Percentiles rank a stretch among this genome's conserved stretches.
These are phyloP conservation scores for Fusarium irregulare DNA, from an alignment of 2,329 filamentous ascomycete genomes.

Conservation along the genomic window DNA sequence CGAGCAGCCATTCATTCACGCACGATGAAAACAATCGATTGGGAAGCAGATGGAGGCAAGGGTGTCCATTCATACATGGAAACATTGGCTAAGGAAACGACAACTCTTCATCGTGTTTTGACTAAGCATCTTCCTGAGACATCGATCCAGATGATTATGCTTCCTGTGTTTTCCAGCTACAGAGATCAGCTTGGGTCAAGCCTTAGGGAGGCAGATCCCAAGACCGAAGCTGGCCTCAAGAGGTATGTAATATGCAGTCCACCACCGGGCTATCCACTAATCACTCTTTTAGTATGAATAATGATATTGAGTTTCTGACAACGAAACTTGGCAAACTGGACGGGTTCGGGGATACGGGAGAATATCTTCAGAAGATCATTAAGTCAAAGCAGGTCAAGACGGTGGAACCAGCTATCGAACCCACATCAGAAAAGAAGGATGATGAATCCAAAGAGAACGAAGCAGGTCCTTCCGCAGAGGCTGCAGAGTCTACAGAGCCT, in stretches of 20 bases:
- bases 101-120: conserved; percentile 84
- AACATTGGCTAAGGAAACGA: conserved; percentile 85
- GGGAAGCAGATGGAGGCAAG: conserved; percentile 66
- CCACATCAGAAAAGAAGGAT: conserved; percentile 24
- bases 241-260: conserved; percentile 65
- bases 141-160: conserved; percentile 85
- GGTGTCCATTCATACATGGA: conserved; percentile 81
- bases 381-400: conserved; percentile 63
- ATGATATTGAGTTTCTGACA: conserved; percentile 79
- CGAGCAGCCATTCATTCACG: conserved; percentile 79
- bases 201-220: conserved; percentile 72
- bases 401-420: conserved; percentile 28
- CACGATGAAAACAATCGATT: conserved; percentile 79
- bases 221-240: conserved; percentile 74
- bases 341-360: conserved; percentile 79
- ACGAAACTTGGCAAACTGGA: conserved; percentile 80
- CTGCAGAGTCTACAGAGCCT: conserved; percentile 30
- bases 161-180: conserved; percentile 84
- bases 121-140: conserved; percentile 83
- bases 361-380: conserved; percentile 73
- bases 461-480: conserved; percentile 26
- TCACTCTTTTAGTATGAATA: conserved; percentile 70
- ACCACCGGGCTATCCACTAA: conserved; percentile 17
- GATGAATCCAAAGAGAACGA: conserved; percentile 26
- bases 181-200: conserved; percentile 80